phyloP scores from a whole-genome alignment of 2,329 filamentous ascomycete genomes.

The Capronia coronata region DNA sequence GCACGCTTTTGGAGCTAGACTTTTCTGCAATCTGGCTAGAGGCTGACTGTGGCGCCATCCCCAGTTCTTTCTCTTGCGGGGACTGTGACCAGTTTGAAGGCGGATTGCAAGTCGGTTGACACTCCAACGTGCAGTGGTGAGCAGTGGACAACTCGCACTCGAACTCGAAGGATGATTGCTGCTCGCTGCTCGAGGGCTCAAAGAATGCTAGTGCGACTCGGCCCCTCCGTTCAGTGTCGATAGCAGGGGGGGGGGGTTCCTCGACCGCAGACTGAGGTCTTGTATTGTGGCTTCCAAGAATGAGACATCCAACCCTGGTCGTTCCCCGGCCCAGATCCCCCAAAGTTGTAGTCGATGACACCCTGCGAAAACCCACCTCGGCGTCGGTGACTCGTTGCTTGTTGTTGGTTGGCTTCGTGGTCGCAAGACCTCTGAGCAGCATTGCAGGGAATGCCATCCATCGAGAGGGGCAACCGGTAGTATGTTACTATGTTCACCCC shows the following conservation, averaged over 20 bases:
- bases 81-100: too few species aligned
- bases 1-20: too few species aligned
- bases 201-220: too few species aligned
- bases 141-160: too few species aligned
- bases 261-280: too few species aligned
- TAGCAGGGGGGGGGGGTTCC: too few species aligned
- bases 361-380: not conserved
- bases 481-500: not conserved
- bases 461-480: constrained; percentile 1
- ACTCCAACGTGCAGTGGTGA: too few species aligned
- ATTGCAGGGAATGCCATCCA: not conserved
- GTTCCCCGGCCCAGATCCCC: not conserved
- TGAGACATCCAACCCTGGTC: not conserved
- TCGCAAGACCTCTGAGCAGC: not conserved
- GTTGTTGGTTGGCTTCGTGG: not conserved
- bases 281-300: not conserved
- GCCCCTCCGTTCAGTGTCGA: too few species aligned
- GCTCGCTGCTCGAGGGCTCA: too few species aligned
- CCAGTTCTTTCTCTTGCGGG: not conserved
- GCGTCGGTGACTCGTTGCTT: not conserved
- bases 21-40: not conserved
- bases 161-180: too few species aligned
- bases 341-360: not conserved
- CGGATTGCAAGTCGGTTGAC: too few species aligned
- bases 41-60: not conserved